Evolutionary conservation across 495 filamentous ascomycete genomes (phyloP).

Genomic region (Trichocladium antarcticum): DNA sequence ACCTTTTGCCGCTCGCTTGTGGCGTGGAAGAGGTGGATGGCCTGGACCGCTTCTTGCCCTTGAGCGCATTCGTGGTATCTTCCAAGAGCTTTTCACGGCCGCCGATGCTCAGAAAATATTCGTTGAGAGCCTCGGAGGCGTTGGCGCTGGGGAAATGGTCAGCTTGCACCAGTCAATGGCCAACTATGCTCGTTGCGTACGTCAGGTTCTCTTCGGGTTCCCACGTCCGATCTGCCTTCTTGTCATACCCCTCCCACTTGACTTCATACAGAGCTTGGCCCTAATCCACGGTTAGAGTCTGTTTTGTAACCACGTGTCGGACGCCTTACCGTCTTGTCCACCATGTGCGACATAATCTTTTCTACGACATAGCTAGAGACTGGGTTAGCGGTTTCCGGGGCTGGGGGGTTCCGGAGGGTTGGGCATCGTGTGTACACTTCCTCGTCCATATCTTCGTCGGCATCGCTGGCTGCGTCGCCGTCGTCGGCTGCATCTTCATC

Average conservation of each 20-base stretch:
- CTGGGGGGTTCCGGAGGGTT: not conserved
- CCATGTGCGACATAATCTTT: slow-evolving; percentile 42
- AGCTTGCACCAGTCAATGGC: not conserved
- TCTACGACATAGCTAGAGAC: slow-evolving; percentile 44
- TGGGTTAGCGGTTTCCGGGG: slow-evolving; percentile 3
- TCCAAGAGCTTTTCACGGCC: slow-evolving; percentile 44
- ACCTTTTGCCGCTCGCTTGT: slow-evolving; percentile 25
- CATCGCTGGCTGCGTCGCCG: slow-evolving; percentile 28
- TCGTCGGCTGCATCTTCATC: slow-evolving; percentile 24
- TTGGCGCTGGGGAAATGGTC: slow-evolving; percentile 27
- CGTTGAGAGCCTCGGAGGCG: slow-evolving; percentile 34
- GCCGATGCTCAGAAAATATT: slow-evolving; percentile 37
- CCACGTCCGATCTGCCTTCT: slow-evolving; percentile 48
- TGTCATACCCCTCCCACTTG: slow-evolving; percentile 54
- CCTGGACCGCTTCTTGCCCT: slow-evolving; percentile 39
- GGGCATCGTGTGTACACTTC: slow-evolving; percentile 30
- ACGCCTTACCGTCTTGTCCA: slow-evolving; percentile 25
- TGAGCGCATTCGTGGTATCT: slow-evolving; percentile 27
- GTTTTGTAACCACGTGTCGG: not conserved
- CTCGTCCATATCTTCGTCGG: slow-evolving; percentile 30
- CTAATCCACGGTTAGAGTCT: slow-evolving; percentile 12
- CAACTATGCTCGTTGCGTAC: slow-evolving; percentile 22
- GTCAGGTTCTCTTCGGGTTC: slow-evolving; percentile 48
- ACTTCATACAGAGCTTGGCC: slow-evolving; percentile 40
- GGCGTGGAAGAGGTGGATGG: slow-evolving; percentile 24